These are phyloP conservation scores for Diaporthe sp. DNA, from an alignment of 2,329 filamentous ascomycete genomes.

Conservation along the genomic window DNA sequence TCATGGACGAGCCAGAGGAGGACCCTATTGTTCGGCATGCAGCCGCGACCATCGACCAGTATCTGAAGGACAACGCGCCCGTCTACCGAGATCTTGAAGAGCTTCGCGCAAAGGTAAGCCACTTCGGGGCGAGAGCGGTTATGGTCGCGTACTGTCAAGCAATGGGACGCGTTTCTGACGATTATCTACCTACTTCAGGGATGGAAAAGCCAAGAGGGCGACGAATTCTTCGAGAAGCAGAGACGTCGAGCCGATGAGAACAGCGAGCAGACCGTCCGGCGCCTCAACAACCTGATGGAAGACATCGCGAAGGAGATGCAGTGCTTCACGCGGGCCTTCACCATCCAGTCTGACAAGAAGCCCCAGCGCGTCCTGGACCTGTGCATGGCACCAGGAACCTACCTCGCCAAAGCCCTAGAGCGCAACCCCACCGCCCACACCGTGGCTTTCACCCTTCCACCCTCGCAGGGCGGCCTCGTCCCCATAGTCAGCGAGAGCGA, in stretches of 20 bases:
- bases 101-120: background rate
- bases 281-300: conserved; percentile 2
- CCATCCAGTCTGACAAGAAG: background rate
- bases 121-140: too few relatives aligned
- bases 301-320: conserved; percentile 25
- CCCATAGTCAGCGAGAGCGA: conserved; percentile 47
- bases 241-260: background rate
- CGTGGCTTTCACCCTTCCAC: conserved; percentile 59
- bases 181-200: background rate
- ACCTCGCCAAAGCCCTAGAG: background rate
- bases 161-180: background rate
- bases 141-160: background rate
- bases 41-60: background rate
- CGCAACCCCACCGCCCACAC: background rate
- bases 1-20: background rate
- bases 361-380: conserved; percentile 28
- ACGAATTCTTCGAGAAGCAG: background rate
- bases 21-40: background rate
- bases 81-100: background rate
- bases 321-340: background rate
- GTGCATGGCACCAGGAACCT: conserved; percentile 24
- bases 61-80: background rate
- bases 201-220: conserved; percentile 1
- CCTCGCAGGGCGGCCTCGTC: conserved; percentile 56
- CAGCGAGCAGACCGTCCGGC: background rate